Percentiles rank a stretch among this genome's conserved stretches.
These are phyloP conservation scores for Lepidium sativum DNA, from an alignment of 345 rosid species.

Conservation along the genomic window DNA sequence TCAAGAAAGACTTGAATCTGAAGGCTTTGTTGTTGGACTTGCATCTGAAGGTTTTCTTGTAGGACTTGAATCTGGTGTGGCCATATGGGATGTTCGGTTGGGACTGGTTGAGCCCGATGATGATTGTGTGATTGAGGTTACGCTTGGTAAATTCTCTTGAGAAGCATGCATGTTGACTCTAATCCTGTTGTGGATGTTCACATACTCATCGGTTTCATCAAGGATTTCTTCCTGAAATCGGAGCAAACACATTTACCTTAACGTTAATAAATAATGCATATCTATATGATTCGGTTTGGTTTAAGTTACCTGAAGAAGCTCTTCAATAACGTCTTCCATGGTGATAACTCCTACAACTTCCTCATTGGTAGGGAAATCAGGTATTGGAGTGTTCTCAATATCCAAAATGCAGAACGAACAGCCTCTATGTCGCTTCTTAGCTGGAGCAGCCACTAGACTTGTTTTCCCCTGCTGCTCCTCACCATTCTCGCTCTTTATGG, in stretches of 20 bases:
- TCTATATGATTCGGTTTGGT: background rate
- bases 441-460: constrained; percentile 48
- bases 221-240: constrained; percentile 83
- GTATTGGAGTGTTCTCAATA: constrained; percentile 59
- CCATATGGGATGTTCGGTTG: constrained; percentile 12
- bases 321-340: constrained; percentile 97
- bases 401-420: constrained; percentile 90
- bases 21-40: background rate
- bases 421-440: constrained; percentile 81
- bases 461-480: constrained; percentile 39
- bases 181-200: constrained; percentile 90
- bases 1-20: background rate
- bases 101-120: constrained; percentile 30
- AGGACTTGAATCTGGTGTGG: constrained; percentile 25
- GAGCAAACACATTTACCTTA: background rate
- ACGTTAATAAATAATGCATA: background rate
- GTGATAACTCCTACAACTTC: constrained; percentile 85
- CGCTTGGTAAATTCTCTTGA: constrained; percentile 37
- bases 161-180: constrained; percentile 74
- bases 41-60: constrained; percentile 2
- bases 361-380: constrained; percentile 57
- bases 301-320: constrained; percentile 80
- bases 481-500: constrained; percentile 33
- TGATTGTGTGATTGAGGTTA: constrained; percentile 27
- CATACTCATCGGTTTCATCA: constrained; percentile 93